Base-by-base conservation (phyloP, 768 basidiomycete genomes). In the Lactarius vividus region DNA sequence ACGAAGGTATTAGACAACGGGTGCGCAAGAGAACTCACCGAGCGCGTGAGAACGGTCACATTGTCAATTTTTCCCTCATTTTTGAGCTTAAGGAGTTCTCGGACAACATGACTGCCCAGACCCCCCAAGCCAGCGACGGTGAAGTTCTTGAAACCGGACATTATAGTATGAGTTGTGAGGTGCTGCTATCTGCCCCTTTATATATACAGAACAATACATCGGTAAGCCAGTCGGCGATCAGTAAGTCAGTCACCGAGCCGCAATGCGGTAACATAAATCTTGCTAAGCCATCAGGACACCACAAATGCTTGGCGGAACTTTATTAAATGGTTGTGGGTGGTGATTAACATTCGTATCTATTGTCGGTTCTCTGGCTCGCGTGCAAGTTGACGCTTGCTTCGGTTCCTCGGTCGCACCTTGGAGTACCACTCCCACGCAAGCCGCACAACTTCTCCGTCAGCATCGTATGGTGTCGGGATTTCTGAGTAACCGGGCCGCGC, bases 401-500 rank as follows among this genome's bases (percentile, higher is more conserved):
- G 61, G 57, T 89, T 81, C 69, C 89, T 77, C 3, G 90, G 85
- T 31, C 91, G 82, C 59, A 84, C 80, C 75, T 86, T 81, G 66
- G 87, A 83, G 72, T 94, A 97, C 92, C 93, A 98, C 77, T 96
- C 96, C 97, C 97, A 99, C 3, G 93, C 89, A 64, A 93, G 84
- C 64, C 93, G 88, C 67, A 98, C 84, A 15, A 97, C 82, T 69
- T 96, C 92, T 20, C 97, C 97, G 72, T 97, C 96, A 0, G 97
- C 95, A 68, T 96, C 94, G 76, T 91, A 98, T 2, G 97, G 97
- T 4, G 92, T 92, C 7, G 96, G 94, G 42, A 99, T 90, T 76
- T 99, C 97, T 18, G 90, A 92, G 78, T 96, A 95, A 7, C 92
- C 92, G 0, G 95, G 93, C n/a, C 94, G 86, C 0, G 96, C 97